Evolutionary conservation across 2,329 filamentous ascomycete species (phyloP), one percentile per base, ranked within the genome.

Genomic region (Cladosporium sp.): DNA sequence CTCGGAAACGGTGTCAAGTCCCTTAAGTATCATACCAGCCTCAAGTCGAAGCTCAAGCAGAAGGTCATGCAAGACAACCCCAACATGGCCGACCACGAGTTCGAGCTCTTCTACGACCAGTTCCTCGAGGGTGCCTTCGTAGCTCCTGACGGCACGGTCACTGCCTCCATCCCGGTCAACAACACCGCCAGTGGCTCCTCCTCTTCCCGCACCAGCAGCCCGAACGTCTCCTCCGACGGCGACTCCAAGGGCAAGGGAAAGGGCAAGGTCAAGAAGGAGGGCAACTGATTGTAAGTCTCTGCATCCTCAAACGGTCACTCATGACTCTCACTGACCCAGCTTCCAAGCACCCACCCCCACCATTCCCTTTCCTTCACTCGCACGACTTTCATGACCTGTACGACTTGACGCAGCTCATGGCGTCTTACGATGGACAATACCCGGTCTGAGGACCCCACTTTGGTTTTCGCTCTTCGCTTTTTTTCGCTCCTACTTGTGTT

Each of bases 1-100:
- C 75, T 95, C 18, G 81, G 83, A 55, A 68, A 67, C 19, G 74
- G 73, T 1, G 68, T 76, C 49, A 65, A 68, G 39, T 39, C 36
- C 13, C 43, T 50, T 7, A 50, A 50, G 48, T 22, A 30, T n/a
- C 48, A 50, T 12, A 19, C 36, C 12, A 18, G 15, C 15, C n/a
- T 50, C 25, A 50, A 43, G 15, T 39, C 36, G 8, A 11, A 7
- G 19, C 20, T 50, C 22, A 50, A 50, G 48, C 19, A 36, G 30
- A 39, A 40, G 45, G 7, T 48, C 7, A 4, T 40, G 25, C 13
- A 13, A 11, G 36, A 40, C 7, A 22, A 40, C 18, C 45, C 43
- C 5, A 18, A 39, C 12, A 32, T 48, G 35, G 13, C 25, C 36
- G 18, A 33, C 11, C 13, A 13, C 3, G 18, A 15, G n/a, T 48